Evolutionary conservation across 2,329 filamentous ascomycete species (phyloP), one percentile per base, ranked within the genome.

Genomic region (Grosmannia huntii): DNA sequence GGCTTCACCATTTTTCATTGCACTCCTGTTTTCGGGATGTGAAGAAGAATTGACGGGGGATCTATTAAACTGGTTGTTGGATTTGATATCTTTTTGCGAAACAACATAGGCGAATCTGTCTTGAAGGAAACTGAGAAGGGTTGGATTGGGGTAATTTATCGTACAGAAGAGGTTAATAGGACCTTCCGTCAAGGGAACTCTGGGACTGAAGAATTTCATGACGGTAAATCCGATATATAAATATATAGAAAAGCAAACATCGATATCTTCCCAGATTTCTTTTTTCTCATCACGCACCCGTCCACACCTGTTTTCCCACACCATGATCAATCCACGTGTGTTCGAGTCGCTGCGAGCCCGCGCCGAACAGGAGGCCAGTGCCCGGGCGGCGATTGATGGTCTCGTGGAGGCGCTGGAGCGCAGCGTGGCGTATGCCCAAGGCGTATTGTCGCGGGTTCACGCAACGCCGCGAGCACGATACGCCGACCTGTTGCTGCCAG

Each of bases 321-420:
- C 53, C 59, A 82, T 87, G 78, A 84, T 94, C 67, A 86, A 95
- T 70, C 86, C 89, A 60, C 79, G 81, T 64, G 89, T 97, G 70
- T 96, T 97, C 72, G 83, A 90, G 68, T 81, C 87, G 65, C 84
- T 99, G 61, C 92, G 96, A 73, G 76, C 81, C 60, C 91, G 91
- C 71, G 89, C 96, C 66, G 94, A 97, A 65, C 86, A 95, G 71
- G 94, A 97, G 69, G 80, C 83, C 10, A 77, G 81, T 57, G 84
- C 95, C 57, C 84, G 89, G 67, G 92, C 97, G 75, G 84, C 89
- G 66, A 81, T 99, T 59, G 83, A 85, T 63, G 84, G 90, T 59
- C 87, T 95, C 65, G 80, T 94, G 51, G 86, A 94, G 68, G 81
- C 79, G 49, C 82, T 97, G 44, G 89, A 95, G 67, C 87, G 90